A percentile compares a stretch with the other conserved stretches of the same genome.
Evolutionary conservation across 768 basidiomycete species (phyloP).

Genomic region (Lepiota brunneoincarnata): DNA sequence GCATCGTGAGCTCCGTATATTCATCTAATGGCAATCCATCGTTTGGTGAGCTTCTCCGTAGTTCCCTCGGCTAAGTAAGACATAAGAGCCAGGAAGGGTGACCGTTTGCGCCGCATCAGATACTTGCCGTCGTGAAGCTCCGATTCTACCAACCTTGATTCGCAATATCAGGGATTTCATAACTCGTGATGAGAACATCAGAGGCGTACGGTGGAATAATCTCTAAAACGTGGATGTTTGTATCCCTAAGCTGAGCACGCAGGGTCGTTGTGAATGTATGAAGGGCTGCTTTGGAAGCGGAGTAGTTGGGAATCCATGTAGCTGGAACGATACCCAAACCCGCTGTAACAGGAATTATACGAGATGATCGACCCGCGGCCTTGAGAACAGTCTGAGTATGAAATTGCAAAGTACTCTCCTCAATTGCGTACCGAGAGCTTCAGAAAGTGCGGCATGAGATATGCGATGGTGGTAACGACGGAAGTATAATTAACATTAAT

Average conservation of each 20-base stretch:
- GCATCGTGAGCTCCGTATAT: slow-evolving; percentile 32
- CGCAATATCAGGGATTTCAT: background rate
- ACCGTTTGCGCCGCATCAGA: background rate
- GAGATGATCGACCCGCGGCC: slow-evolving; percentile 39
- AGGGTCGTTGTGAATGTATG: slow-evolving; percentile 46
- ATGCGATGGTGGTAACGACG: slow-evolving; percentile 43
- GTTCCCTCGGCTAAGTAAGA: slow-evolving; percentile 41
- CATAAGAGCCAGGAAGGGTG: background rate
- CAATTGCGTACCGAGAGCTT: slow-evolving; percentile 42
- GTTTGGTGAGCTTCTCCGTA: slow-evolving; percentile 37
- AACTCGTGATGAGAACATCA: background rate
- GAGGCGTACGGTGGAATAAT: slow-evolving; percentile 46
- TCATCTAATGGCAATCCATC: slow-evolving; percentile 49
- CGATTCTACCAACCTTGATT: slow-evolving; percentile 49
- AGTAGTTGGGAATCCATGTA: slow-evolving; percentile 40
- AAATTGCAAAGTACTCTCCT: background rate
- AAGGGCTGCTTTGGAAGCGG: slow-evolving; percentile 52
- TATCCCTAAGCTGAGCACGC: slow-evolving; percentile 38
- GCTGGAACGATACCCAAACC: slow-evolving; percentile 42
- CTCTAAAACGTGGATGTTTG: slow-evolving; percentile 50
- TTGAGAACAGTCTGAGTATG: slow-evolving; percentile 15
- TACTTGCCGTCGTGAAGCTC: slow-evolving; percentile 53
- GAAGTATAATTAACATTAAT: slow-evolving; percentile 54
- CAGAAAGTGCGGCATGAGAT: slow-evolving; percentile 53
- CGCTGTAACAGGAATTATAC: slow-evolving; percentile 47